Evolutionary conservation across 2,329 filamentous ascomycete genomes (phyloP), one percentile per base, ranked within the genome.

Genomic region (Coniochaeta prunicola): DNA sequence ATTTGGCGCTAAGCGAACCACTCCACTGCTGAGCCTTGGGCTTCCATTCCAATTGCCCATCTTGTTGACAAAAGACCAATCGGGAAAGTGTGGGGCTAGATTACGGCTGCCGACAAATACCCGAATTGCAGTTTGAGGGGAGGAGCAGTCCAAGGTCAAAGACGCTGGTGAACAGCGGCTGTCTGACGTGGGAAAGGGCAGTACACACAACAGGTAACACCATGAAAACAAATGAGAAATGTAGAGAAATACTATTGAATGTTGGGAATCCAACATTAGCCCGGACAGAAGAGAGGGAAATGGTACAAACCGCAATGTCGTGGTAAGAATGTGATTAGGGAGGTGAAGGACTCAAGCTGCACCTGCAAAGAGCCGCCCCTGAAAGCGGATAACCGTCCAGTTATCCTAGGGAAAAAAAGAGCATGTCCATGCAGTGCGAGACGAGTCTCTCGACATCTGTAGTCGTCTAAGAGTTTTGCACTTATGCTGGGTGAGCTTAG

Each of bases 41-140:
- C 34, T 42, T 21, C 6, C 42, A 48, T 48, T 28, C 42, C 21
- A 48, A 13, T 48, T 17, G 5, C 42, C 24, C 42, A 21, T 48
- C 42, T 48, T 48, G 42, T 48, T 50, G 24, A 54, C 53, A 54
- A 34, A 54, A 33, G 24, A 54, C 30, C 28, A 36, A 36, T 33
- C 19, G 30, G 33, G 53, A 24, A 33, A 9, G 24, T 13, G 53
- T 33, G 53, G 53, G 53, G 53, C 30, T 6, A 2, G n/a, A 54
- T 28, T 54, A 54, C 53, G 53, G 53, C 19, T 36, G 30, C 53
- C 53, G 53, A 54, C 53, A 54, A 54, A 34, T 34, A 17, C 28
- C 30, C 53, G 53, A 30, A 8, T 8, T 36, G 53, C 53, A 36
- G 53, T 54, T 54, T 54, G 30, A 36, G 53, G 53, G 30, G 45